Conservation (phyloP, 1,284 basidiomycete species). For the Tremellales sp. region DNA sequence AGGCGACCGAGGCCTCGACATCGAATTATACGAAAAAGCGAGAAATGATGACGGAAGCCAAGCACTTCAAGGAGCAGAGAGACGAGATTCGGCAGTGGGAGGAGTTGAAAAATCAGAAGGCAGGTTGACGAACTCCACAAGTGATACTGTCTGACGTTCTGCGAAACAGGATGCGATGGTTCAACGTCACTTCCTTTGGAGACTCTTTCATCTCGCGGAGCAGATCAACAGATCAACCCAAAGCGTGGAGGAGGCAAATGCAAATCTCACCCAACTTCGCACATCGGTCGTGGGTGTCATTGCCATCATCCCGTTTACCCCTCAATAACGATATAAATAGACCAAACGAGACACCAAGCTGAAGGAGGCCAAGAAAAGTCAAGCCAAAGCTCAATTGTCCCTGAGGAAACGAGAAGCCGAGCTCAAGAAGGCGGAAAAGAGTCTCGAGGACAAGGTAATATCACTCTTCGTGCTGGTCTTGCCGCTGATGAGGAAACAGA, state of each 20-base stretch:
- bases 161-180: slow-evolving; percentile 68
- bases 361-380: slow-evolving; percentile 69
- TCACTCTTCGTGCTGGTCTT: slow-evolving; percentile 22
- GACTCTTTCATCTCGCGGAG: slow-evolving; percentile 83
- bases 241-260: slow-evolving; percentile 68
- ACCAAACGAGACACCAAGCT: slow-evolving; percentile 65
- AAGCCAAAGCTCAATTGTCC: slow-evolving; percentile 69
- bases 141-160: not conserved
- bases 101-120: slow-evolving; percentile 65
- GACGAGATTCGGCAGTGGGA: slow-evolving; percentile 88
- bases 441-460: slow-evolving; percentile 75
- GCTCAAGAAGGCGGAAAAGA: slow-evolving; percentile 77
- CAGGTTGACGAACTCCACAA: slow-evolving; percentile 47
- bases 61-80: slow-evolving; percentile 96
- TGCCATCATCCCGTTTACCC: not conserved
- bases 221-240: slow-evolving; percentile 67
- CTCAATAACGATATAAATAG: slow-evolving; percentile 15
- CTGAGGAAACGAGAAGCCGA: slow-evolving; percentile 70
- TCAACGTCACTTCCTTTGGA: slow-evolving; percentile 79
- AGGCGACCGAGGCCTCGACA: slow-evolving; percentile 87
- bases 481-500: slow-evolving; percentile 50
- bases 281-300: slow-evolving; percentile 56
- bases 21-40: slow-evolving; percentile 90
- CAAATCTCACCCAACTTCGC: slow-evolving; percentile 62
- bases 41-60: slow-evolving; percentile 90